These are phyloP conservation scores for Triticum timopheevii DNA, from an alignment of 176 grass and related monocot species.

Conservation along the genomic window DNA sequence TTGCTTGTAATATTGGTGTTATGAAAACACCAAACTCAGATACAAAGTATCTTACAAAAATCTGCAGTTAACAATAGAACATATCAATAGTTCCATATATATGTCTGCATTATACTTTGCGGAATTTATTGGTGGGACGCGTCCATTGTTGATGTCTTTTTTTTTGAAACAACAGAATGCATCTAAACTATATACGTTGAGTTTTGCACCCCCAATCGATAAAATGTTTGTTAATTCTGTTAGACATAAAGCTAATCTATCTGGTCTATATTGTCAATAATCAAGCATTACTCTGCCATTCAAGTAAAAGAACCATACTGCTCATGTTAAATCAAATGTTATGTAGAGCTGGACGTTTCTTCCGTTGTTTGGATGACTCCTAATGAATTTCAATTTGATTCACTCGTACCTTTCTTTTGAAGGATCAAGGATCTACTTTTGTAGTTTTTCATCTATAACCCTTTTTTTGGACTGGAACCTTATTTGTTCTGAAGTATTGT, in stretches of 20 bases:
- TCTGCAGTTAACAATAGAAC: neutral
- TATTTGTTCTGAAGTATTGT: conserved; percentile 9
- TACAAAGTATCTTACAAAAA: neutral
- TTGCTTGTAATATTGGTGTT: neutral
- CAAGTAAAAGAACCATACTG: neutral
- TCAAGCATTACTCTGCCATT: neutral
- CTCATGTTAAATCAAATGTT: neutral
- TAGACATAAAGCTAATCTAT: neutral
- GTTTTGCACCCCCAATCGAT: neutral
- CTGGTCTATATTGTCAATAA: neutral
- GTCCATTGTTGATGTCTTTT: neutral
- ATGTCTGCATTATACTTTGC: neutral
- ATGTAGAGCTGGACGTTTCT: neutral
- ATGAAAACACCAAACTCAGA: neutral
- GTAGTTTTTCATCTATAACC: neutral
- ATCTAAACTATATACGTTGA: too few relatives aligned
- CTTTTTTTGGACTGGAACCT: neutral
- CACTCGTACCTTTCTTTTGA: neutral
- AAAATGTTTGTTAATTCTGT: neutral
- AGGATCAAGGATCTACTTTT: neutral
- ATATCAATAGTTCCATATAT: neutral
- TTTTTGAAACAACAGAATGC: neutral
- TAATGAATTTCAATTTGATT: neutral
- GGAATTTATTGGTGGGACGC: neutral
- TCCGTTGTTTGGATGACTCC: neutral